phyloP scores from a whole-genome alignment of 2,329 filamentous ascomycete genomes.

The Pseudogymnoascus sp. region DNA sequence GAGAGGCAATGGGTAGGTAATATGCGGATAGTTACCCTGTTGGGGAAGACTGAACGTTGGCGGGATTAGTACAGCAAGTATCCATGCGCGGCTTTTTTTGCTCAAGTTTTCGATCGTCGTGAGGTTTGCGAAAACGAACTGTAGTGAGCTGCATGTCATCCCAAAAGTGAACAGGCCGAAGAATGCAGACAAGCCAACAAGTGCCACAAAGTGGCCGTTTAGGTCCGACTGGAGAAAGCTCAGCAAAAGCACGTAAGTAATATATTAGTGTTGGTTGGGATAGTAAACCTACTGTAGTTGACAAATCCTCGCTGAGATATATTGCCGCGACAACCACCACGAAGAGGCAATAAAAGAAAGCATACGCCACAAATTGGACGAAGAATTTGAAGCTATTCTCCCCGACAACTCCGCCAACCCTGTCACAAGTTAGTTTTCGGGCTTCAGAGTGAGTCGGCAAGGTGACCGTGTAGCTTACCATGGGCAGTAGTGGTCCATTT shows the following conservation, averaged over 20 bases:
- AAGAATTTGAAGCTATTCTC: conserved; percentile 91
- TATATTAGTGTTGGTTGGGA: neutral
- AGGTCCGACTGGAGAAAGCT: neutral
- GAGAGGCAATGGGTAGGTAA: conserved; percentile 10
- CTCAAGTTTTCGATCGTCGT: conserved; percentile 78
- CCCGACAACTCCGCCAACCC: conserved; percentile 87
- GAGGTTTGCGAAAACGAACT: conserved; percentile 62
- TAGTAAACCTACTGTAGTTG: neutral
- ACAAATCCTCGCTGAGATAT: conserved; percentile 44
- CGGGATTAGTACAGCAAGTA: conserved; percentile 66
- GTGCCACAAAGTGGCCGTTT: conserved; percentile 57
- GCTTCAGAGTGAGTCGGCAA: neutral
- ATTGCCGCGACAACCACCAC: conserved; percentile 55
- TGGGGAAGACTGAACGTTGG: conserved; percentile 26
- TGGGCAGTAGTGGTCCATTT: conserved; percentile 95
- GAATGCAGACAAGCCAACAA: conserved; percentile 57
- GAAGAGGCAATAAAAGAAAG: conserved; percentile 56
- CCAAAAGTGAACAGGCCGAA: conserved; percentile 73
- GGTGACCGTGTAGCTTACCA: conserved; percentile 39
- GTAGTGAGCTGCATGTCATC: conserved; percentile 66
- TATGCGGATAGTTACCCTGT: conserved; percentile 9
- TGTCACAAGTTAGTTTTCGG: conserved; percentile 18
- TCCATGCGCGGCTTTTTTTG: conserved; percentile 52
- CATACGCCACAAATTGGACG: conserved; percentile 74
- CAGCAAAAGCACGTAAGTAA: neutral